Evolutionary conservation across 306 rosid genomes (phyloP), one percentile per base, ranked within the genome.

Genomic region (Delonix regia): DNA sequence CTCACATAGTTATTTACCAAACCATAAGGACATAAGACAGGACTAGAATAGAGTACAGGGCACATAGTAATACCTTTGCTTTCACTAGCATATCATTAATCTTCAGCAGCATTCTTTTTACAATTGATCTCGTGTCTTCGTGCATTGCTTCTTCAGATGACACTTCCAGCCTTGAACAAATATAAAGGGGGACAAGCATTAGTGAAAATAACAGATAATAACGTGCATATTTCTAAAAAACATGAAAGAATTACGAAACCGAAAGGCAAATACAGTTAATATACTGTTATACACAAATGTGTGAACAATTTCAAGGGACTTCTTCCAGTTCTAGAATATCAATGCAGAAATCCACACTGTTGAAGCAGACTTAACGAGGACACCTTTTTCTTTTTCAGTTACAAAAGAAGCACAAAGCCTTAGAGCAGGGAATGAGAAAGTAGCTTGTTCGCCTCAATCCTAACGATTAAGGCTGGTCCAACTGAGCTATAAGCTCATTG

Each of bases 41-140:
- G 15, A 82, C 19, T 87, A 34, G 28, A 77, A 73, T 87, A 28
- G 28, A 77, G 67, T 44, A 34, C 33, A 48, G 45, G 21, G 71
- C 47, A 77, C 16, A 62, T 52, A 25, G 41, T 44, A 52, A 33
- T 78, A 94, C 99, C 99, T 94, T 94, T 21, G 97, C 97, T 85
- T 92, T 94, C 68, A 74, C 85, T 48, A 87, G 30, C 71, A 87
- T 51, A 65, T 91, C 88, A 2, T 86, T 59, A 69, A 77, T 44
- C 88, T 89, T 94, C 87, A 86, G 39, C 59, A 87, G 52, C 77
- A 86, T 60, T 83, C 87, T 91, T 83, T 91, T 97, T 60, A 81
- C 77, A 81, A 91, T 79, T 55, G 97, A 75, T 83, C 83, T 75
- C 0, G 83, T 2, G 30, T 92, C 97, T 80, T 80, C 86, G 76